Percentiles rank a stretch among this genome's conserved stretches.
Evolutionary conservation across 176 grass and related monocot species (phyloP).

Genomic region (Musa troglodytarum): DNA sequence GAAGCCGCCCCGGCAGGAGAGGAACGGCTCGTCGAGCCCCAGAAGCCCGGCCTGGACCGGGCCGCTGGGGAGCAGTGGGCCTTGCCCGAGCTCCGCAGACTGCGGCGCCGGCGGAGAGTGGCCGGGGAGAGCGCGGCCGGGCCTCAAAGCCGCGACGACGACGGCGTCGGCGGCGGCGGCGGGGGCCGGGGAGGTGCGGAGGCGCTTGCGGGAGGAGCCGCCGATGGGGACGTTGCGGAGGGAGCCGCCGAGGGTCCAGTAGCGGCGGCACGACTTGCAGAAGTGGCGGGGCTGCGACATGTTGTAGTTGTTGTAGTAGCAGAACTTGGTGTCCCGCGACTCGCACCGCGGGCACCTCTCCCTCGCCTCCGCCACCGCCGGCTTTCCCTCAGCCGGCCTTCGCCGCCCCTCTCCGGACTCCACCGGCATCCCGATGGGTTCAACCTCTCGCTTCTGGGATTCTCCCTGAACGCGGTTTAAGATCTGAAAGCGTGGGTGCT

Average conservation of each 20-base stretch:
- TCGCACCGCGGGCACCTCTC: conserved; percentile 90
- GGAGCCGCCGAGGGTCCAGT: conserved; percentile 93
- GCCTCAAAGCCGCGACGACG: no score
- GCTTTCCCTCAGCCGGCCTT: neutral
- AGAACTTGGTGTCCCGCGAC: conserved; percentile 94
- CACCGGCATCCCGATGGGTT: neutral
- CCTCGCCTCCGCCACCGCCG: neutral
- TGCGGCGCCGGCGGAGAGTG: neutral
- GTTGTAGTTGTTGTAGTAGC: conserved; percentile 99
- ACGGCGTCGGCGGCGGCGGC: neutral
- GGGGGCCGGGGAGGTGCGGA: conserved; percentile 24
- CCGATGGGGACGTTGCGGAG: conserved; percentile 94
- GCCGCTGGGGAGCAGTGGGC: conserved; percentile 29
- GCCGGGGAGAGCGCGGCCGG: neutral
- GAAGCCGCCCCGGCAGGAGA: conserved; percentile 42
- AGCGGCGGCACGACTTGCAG: conserved; percentile 90
- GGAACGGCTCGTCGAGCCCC: conserved; percentile 42
- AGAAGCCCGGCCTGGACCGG: conserved; percentile 9
- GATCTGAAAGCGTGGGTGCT: neutral
- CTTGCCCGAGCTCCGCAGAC: neutral
- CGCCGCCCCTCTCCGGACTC: neutral
- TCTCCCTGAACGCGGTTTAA: neutral
- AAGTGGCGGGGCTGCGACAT: conserved; percentile 89
- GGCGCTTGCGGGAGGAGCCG: conserved; percentile 81
- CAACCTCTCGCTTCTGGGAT: no score